Evolutionary conservation across 192 early-diverging fungal species (phyloP).

Genomic region (Cetraspora pellucida): DNA sequence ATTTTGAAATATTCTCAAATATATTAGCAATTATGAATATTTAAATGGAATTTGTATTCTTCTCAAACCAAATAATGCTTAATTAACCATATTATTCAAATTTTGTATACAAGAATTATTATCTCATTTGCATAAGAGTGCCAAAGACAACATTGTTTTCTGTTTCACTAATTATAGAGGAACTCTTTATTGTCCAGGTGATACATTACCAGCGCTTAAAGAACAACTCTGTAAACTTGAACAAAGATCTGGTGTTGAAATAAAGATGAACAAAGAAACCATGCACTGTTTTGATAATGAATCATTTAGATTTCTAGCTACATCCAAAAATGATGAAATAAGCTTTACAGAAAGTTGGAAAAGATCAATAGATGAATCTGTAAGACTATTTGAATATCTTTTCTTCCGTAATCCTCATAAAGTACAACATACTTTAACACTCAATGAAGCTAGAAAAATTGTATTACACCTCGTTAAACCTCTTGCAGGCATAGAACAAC

Average conservation of each 20-base stretch:
- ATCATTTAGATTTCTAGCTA: slow-evolving; percentile 39
- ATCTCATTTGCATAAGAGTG: slow-evolving; percentile 34
- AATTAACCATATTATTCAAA: slow-evolving; percentile 33
- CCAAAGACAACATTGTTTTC: slow-evolving; percentile 40
- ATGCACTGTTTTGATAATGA: slow-evolving; percentile 42
- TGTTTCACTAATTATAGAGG: slow-evolving; percentile 39
- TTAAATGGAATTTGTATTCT: slow-evolving; percentile 40
- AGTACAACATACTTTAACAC: slow-evolving; percentile 37
- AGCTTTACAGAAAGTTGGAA: slow-evolving; percentile 39
- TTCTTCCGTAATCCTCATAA: slow-evolving; percentile 30
- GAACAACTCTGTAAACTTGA: slow-evolving; percentile 33
- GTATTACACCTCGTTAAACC: slow-evolving; percentile 35
- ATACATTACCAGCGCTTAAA: slow-evolving; percentile 36
- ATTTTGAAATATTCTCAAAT: slow-evolving; percentile 39
- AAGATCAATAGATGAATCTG: slow-evolving; percentile 33
- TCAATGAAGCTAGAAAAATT: slow-evolving; percentile 37
- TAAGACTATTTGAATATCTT: slow-evolving; percentile 33
- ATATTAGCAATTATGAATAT: slow-evolving; percentile 31
- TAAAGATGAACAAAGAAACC: slow-evolving; percentile 23
- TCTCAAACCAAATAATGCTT: slow-evolving; percentile 30
- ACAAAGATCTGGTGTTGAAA: slow-evolving; percentile 27
- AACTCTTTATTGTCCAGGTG: slow-evolving; percentile 38
- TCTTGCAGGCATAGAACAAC: slow-evolving; percentile 37
- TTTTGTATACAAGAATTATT: slow-evolving; percentile 41
- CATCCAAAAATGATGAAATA: slow-evolving; percentile 32